Evolutionary conservation across 2,329 filamentous ascomycete genomes (phyloP).

Genomic region (Neocucurbitaria cava): DNA sequence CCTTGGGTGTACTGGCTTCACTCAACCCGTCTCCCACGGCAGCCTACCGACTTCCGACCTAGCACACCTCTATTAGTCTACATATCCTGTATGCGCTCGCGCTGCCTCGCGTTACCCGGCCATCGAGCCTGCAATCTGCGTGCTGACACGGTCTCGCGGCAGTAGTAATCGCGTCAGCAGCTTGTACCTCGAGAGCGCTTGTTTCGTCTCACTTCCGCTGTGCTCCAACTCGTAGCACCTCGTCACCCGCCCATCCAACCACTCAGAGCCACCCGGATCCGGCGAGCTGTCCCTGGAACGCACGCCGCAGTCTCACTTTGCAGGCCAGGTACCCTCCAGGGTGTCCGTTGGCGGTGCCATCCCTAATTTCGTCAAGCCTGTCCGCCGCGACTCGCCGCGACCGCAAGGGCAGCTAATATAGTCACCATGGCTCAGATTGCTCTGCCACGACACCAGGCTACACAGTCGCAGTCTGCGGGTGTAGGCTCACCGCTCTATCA

Average conservation of each 20-base stretch:
- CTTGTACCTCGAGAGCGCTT: slow-evolving; percentile 47
- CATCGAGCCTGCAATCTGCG: slow-evolving; percentile 25
- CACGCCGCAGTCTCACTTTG: slow-evolving; percentile 27
- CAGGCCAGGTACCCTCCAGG: slow-evolving; percentile 28
- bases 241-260: slow-evolving; percentile 32
- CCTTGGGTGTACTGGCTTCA: slow-evolving; percentile 48
- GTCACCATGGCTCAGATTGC: slow-evolving; percentile 47
- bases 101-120: slow-evolving; percentile 10
- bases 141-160: slow-evolving; percentile 39
- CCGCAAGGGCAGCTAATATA: slow-evolving; percentile 29
- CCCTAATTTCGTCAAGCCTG: slow-evolving; percentile 38
- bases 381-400: slow-evolving; percentile 31
- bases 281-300: slow-evolving; percentile 28
- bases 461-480: slow-evolving; percentile 44
- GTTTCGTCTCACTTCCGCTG: slow-evolving; percentile 48
- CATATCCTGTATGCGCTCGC: slow-evolving; percentile 36
- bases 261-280: slow-evolving; percentile 17
- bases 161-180: slow-evolving; percentile 42
- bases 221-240: slow-evolving; percentile 40
- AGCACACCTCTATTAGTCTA: slow-evolving; percentile 8
- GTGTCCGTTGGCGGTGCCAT: slow-evolving; percentile 30
- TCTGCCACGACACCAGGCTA: slow-evolving; percentile 50
- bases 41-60: slow-evolving; percentile 16
- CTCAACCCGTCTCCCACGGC: slow-evolving; percentile 27
- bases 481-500: slow-evolving; percentile 48